phyloP scores from a whole-genome alignment of 2,329 filamentous ascomycete genomes.

The Stagonosporopsis tanaceti region DNA sequence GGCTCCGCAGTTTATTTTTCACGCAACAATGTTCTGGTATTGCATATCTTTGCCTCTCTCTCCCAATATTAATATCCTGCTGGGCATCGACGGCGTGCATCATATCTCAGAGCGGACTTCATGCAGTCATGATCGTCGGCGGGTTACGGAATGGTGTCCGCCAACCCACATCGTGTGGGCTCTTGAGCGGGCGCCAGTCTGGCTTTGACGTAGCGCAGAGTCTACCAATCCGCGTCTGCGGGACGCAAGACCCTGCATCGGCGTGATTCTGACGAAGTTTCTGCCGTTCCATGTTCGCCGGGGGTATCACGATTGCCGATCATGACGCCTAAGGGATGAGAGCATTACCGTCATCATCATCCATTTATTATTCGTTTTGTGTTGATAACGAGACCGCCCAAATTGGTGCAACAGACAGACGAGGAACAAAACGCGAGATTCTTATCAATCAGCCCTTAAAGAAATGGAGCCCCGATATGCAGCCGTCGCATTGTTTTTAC shows the following conservation, averaged over 20 bases:
- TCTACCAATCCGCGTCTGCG: conserved; percentile 28
- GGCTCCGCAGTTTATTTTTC: conserved; percentile 37
- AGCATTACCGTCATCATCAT: conserved; percentile 16
- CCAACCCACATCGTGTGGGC: conserved; percentile 19
- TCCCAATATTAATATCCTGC: conserved; percentile 23
- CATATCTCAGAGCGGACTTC: conserved; percentile 22
- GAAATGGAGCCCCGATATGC: neutral
- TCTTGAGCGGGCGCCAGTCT: conserved; percentile 20
- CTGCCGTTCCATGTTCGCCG: conserved; percentile 29
- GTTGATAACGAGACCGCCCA: neutral
- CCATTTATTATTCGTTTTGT: neutral
- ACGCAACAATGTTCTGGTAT: conserved; percentile 18
- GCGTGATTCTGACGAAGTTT: conserved; percentile 34
- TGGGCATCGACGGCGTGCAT: conserved; percentile 23
- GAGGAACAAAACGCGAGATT: neutral
- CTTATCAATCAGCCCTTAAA: too few species aligned
- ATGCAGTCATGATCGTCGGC: conserved; percentile 35
- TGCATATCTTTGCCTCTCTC: conserved; percentile 24
- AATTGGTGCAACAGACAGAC: neutral
- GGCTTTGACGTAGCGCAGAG: conserved; percentile 24
- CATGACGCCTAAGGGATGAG: conserved; percentile 42
- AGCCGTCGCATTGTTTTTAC: neutral
- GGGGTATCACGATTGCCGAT: conserved; percentile 31
- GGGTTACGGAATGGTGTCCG: conserved; percentile 27
- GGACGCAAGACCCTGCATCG: conserved; percentile 38